phyloP scores from a whole-genome alignment of 2,329 filamentous ascomycete genomes.

The Xenoacremonium recifei region DNA sequence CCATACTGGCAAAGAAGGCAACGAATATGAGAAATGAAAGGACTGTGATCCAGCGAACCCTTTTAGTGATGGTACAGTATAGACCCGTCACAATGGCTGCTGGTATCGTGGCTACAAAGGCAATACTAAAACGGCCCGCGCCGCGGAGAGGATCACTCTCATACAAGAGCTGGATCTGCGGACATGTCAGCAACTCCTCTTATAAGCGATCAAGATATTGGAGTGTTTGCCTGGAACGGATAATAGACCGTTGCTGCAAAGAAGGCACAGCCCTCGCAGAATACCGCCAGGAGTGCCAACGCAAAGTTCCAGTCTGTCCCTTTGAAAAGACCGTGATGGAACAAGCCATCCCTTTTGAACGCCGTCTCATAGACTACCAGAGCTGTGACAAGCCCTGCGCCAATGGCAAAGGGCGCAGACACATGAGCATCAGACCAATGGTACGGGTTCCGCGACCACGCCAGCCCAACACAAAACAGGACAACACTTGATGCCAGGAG shows the following conservation, averaged over 20 bases:
- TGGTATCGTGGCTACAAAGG: constrained; percentile 29
- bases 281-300: constrained; percentile 34
- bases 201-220: no score
- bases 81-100: constrained; percentile 29
- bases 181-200: no score
- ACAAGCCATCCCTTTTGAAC: constrained; percentile 39
- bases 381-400: constrained; percentile 23
- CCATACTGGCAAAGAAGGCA: constrained; percentile 35
- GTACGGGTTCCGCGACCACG: constrained; percentile 40
- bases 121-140: constrained; percentile 33
- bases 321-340: constrained; percentile 38
- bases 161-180: constrained; percentile 30
- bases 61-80: constrained; percentile 28
- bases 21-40: constrained; percentile 26
- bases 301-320: constrained; percentile 33
- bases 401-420: constrained; percentile 34
- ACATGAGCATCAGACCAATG: constrained; percentile 35
- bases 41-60: constrained; percentile 24
- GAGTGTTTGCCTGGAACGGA: constrained; percentile 29
- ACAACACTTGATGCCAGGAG: constrained; percentile 34
- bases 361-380: constrained; percentile 33
- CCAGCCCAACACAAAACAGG: constrained; percentile 38
- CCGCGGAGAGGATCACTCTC: constrained; percentile 33
- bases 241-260: constrained; percentile 38
- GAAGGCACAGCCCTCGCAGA: constrained; percentile 36